Conservation (phyloP, 352 stramenopile species). For the Phytophthora syringae region DNA sequence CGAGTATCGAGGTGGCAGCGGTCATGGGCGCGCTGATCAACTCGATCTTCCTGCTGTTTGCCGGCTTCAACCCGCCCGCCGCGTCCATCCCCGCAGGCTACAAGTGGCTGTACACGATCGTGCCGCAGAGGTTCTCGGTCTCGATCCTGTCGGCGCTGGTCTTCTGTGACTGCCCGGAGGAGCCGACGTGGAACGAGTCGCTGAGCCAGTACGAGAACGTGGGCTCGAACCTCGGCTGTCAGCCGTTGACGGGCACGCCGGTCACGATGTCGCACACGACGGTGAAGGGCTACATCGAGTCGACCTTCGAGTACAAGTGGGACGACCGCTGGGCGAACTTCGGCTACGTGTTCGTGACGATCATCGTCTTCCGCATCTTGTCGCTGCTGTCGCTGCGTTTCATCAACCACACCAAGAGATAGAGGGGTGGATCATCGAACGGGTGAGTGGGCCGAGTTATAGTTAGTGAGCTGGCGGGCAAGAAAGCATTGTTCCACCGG, state of each 20-base stretch:
- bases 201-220: slow-evolving; percentile 14
- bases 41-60: slow-evolving; percentile 15
- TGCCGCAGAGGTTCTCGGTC: slow-evolving; percentile 7
- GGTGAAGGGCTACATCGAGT: slow-evolving; percentile 18
- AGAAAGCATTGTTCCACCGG: slow-evolving; percentile 8
- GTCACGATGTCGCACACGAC: slow-evolving; percentile 8
- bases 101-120: slow-evolving; percentile 19
- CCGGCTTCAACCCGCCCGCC: slow-evolving; percentile 14
- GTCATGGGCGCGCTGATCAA: slow-evolving; percentile 1
- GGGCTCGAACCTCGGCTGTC: slow-evolving; percentile 9
- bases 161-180: slow-evolving; percentile 9
- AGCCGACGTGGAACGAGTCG: slow-evolving; percentile 11
- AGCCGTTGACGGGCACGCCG: slow-evolving; percentile 10
- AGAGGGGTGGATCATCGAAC: slow-evolving; percentile 1
- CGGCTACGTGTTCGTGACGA: slow-evolving; percentile 15
- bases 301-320: slow-evolving; percentile 12
- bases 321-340: slow-evolving; percentile 16
- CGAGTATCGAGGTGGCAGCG: not conserved
- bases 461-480: slow-evolving; percentile 1
- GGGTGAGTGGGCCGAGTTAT: not conserved
- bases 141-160: slow-evolving; percentile 8
- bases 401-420: slow-evolving; percentile 16
- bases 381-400: slow-evolving; percentile 12
- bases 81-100: slow-evolving; percentile 8
- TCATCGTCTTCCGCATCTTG: slow-evolving; percentile 9